Evolutionary conservation across 768 basidiomycete species (phyloP).

Genomic region (Auriscalpium microsporum): DNA sequence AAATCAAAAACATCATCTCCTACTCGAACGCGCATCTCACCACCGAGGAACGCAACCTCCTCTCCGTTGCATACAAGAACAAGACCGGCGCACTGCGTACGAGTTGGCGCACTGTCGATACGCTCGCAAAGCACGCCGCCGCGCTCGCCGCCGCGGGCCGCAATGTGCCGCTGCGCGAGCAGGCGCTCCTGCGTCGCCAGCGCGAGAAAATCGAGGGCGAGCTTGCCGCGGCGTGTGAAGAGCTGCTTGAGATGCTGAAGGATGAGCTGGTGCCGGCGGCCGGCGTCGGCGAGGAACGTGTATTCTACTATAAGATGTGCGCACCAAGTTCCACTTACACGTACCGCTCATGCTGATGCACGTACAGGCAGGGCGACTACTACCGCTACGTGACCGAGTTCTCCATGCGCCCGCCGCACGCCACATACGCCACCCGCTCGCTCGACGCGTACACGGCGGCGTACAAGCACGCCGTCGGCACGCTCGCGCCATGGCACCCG

Average conservation of each 20-base stretch:
- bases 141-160: slow-evolving; percentile 8
- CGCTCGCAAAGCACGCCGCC: slow-evolving; percentile 62
- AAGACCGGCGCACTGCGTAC: slow-evolving; percentile 74
- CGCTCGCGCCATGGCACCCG: slow-evolving; percentile 73
- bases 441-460: slow-evolving; percentile 81
- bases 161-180: slow-evolving; percentile 43
- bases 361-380: slow-evolving; percentile 75
- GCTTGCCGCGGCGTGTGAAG: slow-evolving; percentile 69
- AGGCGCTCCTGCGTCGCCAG: slow-evolving; percentile 62
- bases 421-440: slow-evolving; percentile 62
- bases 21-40: slow-evolving; percentile 61
- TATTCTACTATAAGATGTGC: slow-evolving; percentile 88
- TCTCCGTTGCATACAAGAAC: slow-evolving; percentile 89
- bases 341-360: slow-evolving; percentile 3
- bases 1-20: slow-evolving; percentile 69
- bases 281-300: slow-evolving; percentile 69
- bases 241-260: slow-evolving; percentile 66
- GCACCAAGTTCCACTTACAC: slow-evolving; percentile 16
- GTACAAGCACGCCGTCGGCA: slow-evolving; percentile 70
- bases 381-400: slow-evolving; percentile 88
- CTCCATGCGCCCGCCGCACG: slow-evolving; percentile 60
- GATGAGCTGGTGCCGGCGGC: slow-evolving; percentile 50
- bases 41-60: slow-evolving; percentile 80
- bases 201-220: slow-evolving; percentile 71
- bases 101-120: slow-evolving; percentile 77